A percentile compares a stretch with the other conserved stretches of the same genome.
Evolutionary conservation across 2,329 filamentous ascomycete species (phyloP).

Genomic region (Aspergillus brunneoviolaceus): DNA sequence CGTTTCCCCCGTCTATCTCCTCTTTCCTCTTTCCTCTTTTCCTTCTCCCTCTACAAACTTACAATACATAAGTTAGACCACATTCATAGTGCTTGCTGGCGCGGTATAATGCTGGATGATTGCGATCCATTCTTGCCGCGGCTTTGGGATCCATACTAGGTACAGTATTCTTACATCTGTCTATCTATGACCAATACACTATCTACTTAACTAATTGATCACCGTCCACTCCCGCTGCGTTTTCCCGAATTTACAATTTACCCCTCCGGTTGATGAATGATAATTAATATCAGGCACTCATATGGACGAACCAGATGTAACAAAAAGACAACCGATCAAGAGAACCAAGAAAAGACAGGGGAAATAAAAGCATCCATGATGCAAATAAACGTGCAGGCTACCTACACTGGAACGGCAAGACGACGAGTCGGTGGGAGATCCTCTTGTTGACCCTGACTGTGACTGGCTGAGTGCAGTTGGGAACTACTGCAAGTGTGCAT

Average conservation of each 20-base stretch:
- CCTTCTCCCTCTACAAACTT: not conserved
- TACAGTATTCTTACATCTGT: not conserved
- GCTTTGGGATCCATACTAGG: not conserved
- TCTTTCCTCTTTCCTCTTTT: constrained; percentile 1
- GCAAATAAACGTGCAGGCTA: constrained; percentile 19
- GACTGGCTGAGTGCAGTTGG: not conserved
- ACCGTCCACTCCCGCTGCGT: not conserved
- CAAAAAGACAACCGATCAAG: not conserved
- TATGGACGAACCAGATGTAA: not conserved
- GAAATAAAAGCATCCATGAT: constrained; percentile 2
- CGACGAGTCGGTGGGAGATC: constrained; percentile 1
- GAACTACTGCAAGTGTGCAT: constrained; percentile 24
- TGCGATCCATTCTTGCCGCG: not conserved
- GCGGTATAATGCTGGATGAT: not conserved
- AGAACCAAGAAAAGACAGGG: not conserved
- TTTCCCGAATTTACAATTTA: not conserved
- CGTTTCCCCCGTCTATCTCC: constrained; percentile 4
- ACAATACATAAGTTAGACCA: too few species aligned
- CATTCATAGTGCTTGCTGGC: too few species aligned
- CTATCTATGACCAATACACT: not conserved
- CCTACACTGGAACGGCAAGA: not conserved
- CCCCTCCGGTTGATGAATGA: not conserved
- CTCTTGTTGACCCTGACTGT: constrained; percentile 3
- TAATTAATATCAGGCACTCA: not conserved
- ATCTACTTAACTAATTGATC: not conserved